Base-by-base conservation (phyloP, 2,329 filamentous ascomycete genomes). In the Ambrosiella beaveri region DNA sequence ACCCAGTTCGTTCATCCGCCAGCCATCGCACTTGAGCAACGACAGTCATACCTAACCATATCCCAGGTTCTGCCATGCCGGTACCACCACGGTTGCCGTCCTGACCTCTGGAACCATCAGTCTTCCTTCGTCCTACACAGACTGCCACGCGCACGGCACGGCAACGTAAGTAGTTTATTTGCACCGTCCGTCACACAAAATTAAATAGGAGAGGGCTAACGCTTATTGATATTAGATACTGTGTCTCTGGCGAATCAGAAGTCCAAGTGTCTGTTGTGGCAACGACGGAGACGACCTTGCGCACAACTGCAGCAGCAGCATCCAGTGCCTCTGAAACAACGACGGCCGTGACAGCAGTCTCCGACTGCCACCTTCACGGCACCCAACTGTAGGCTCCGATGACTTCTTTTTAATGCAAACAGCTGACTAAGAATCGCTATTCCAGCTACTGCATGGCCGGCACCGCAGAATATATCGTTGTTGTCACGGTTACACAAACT, bases 111-210 rank as follows among this genome's bases (percentile, higher is more conserved):
- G 72, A 3, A 84, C 78, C 13, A 80, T 76, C 1, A 73, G 74
- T 50, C 67, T 80, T 13, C 80, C 83, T 1, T 71, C 80, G 0
- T 70, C 77, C 56, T 86, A 81, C 64, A 85, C 81, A 0, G 79
- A 69, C 57, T 87, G 85, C 65, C 83, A 87, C 66, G 64, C 69
- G 0, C 82, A 87, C 67, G 81, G 71, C 13, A 64, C 67, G 2
- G 73, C 81, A 52, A 74, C 73, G 80, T 85, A 71, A 5, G 57
- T 59, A 15, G 36, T 11, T 17, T 1, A 74, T 66, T 41, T 2
- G n/a, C 41, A 37, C 11, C 11, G 37, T 3, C 1, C 7, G 2
- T 35, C 5, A 13, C 1, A 7, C n/a, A 51, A n/a, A 1, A 45
- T 51, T 37, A 57, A 45, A 6, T 2, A 11, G 7, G 27, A 9